A percentile compares a stretch with the other conserved stretches of the same genome.
Evolutionary conservation across 108 stramenopile species (phyloP).

Genomic region (Skeletonema menzelii): DNA sequence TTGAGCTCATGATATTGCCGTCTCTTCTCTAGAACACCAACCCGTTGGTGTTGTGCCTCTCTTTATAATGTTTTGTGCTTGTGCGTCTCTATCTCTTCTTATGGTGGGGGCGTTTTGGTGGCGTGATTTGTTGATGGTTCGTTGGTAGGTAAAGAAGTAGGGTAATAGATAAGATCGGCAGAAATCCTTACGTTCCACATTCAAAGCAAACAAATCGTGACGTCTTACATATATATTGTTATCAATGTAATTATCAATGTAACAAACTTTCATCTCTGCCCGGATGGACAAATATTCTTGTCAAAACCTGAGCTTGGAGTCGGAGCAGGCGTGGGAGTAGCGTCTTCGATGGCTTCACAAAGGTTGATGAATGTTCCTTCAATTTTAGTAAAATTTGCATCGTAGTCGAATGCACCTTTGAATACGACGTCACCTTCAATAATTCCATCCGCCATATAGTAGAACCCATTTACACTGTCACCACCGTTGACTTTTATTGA

Average conservation of each 20-base stretch:
- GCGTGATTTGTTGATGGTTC: neutral
- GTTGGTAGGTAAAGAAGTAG: neutral
- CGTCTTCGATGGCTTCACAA: neutral
- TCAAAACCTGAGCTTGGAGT: neutral
- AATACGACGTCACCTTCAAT: neutral
- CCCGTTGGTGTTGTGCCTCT: too few species aligned
- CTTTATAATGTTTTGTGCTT: too few species aligned
- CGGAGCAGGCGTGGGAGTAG: neutral
- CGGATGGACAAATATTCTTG: neutral
- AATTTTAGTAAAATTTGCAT: neutral
- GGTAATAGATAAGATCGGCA: too few species aligned
- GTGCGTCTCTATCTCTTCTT: too few species aligned
- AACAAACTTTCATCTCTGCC: too few species aligned
- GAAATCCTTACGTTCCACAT: too few species aligned
- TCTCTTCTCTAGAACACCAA: too few species aligned
- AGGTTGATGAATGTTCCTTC: neutral
- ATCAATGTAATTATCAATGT: too few species aligned
- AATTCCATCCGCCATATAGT: neutral
- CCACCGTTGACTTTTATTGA: neutral
- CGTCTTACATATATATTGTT: too few species aligned
- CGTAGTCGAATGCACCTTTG: neutral
- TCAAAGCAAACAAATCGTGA: too few species aligned
- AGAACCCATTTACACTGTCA: neutral
- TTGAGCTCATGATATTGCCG: neutral
- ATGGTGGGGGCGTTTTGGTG: too few species aligned